Evolutionary conservation across 225 moss, liverwort and hornwort species (phyloP), one percentile per base, ranked within the genome.

Genomic region (Climacium dendroides): DNA sequence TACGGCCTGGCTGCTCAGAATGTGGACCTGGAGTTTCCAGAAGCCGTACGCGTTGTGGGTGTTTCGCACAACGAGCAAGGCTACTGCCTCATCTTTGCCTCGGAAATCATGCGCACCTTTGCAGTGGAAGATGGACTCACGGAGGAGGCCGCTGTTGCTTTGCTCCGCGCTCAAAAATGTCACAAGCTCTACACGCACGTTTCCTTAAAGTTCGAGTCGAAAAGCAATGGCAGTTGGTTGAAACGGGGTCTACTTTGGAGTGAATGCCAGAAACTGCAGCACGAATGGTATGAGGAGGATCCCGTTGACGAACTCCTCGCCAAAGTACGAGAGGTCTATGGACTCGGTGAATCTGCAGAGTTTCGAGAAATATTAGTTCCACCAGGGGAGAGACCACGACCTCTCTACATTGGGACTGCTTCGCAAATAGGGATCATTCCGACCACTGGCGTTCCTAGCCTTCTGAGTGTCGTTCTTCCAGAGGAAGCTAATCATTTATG

Each of bases 371-470:
- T 98, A 81, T 87, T 95, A 61, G 87, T 94, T 72, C 97, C 97
- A 62, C 96, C 95, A 32, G 98, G 96, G 32, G 95, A 93, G 55
- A 93, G 97, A 54, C 95, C 97, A 75, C 94, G 98, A n/a, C 95
- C 96, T 19, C 87, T 98, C 11, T 96, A 95, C 83, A 87, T 97
- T 14, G 98, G 98, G 24, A 97, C 98, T 55, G 98, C 98, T 8
- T 94, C 97, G 25, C 98, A 98, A 85, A 96, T 97, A 70, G 98
- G 98, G n/a, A 95, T 98, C 53, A 96, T 98, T 73, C 95, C 95
- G 61, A 95, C 97, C 34, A 79, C 93, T 54, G 98, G 97, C 52
- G 95, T 98, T 35, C 98, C 98, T 30, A 98, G 97, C 80, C 91
- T 98, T 75, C 83, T 95, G 60, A 90, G 88, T 85, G 94, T 94